Base-by-base conservation (phyloP, 495 filamentous ascomycete genomes). In the Pyrenopolyporus hunteri region DNA sequence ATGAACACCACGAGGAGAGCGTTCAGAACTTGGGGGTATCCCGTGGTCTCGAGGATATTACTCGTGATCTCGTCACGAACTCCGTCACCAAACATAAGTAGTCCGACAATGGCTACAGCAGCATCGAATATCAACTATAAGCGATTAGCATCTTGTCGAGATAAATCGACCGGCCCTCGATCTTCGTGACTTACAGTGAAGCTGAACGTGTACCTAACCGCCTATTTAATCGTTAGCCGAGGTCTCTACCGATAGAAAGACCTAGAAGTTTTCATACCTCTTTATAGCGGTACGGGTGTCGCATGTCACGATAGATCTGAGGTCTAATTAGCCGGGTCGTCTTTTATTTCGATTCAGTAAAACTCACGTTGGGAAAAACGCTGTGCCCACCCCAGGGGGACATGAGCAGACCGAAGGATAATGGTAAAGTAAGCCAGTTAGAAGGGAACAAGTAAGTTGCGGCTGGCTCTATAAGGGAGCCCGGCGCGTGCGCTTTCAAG, bases 401-500 rank as follows among this genome's bases (percentile, higher is more conserved):
- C 92, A 97, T 97, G 22, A 98, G 80, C 8, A 98, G 79, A n/a
- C 94, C 94, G 67, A 98, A 92, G 25, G 90, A 90, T 14, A 97
- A 77, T n/a, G 94, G 94, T 14, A 98, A 62, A 1, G 92, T 95
- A 36, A 85, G 78, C 94, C 94, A 98, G 66, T 92, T 89, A 11
- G 82, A 74, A 1, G 94, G 94, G 57, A 96, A 88, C 33, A 93
- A 73, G 70, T 87, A 84, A 1, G 91, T 95, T 31, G 72, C 75
- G 28, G 92, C 90, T n/a, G 94, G 94, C 49, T 94, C 81, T 26
- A 85, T 79, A 6, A 98, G 83, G 3, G 92, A 96, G 9, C 94
- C 94, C 2, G 94, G 94, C 2, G 81, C 66, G 61, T 89, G 76
- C 1, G 85, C 80, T 70, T 97, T 98, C 48, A 94, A 79, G 36